Percentiles rank a stretch among this genome's conserved stretches.
These are phyloP conservation scores for sweet orange (Citrus sinensis) DNA, from an alignment of 345 rosid species.

Conservation along the genomic window DVS_A1.0 CM039161.1:1412001-1412500, in stretches of 20 bases:
- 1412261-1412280: constrained; percentile 12
- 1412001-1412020: no score
- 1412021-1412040: neutral
- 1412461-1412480: neutral
- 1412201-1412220: no score
- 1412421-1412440: neutral
- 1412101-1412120: neutral
- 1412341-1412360: neutral
- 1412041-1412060: neutral
- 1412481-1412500: neutral
- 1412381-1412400: neutral
- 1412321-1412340: neutral
- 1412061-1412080: neutral
- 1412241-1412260: neutral
- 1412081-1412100: neutral
- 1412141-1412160: constrained; percentile 23
- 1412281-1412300: constrained; percentile 14
- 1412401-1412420: neutral
- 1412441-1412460: neutral
- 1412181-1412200: no score
- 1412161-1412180: neutral
- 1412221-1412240: neutral
- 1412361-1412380: neutral
- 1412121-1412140: constrained; percentile 11
- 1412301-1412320: constrained; percentile 11